Base-by-base conservation (phyloP, 2,329 filamentous ascomycete species). In the Phialemonium atrogriseum region DNA sequence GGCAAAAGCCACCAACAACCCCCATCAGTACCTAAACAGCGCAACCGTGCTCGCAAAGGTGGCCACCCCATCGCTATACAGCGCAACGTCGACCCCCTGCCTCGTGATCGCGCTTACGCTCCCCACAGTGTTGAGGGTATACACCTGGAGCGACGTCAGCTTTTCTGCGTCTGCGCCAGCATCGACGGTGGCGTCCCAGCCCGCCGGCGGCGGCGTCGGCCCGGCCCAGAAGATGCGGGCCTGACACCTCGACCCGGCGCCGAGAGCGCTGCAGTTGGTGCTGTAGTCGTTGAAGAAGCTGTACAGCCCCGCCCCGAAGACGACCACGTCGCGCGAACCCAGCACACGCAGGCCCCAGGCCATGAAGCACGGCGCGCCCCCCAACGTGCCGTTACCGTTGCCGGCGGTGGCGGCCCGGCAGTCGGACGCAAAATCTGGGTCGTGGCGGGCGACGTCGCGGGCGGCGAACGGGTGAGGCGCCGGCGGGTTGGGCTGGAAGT, bases 271-370 rank as follows among this genome's bases (percentile, higher is more conserved):
- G 45, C 66, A 70, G 3, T 48, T 43, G 9, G 63, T 64, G 32
- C 58, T 64, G 54, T 80, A 80, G 52, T 80, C 77, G 51, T 74
- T 68, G 55, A 80, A 81, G 62, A 80, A 81, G 11, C 66, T 73
- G 57, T 84, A 84, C 10, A 81, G 44, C 0, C 79, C 79, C 0
- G 69, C 72, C 6, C 77, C 77, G 38, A 79, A 78, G 13, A 73
- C 54, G 17, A 68, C 58, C 12, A 82, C 58, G 46, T 70, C 64
- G 27, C 54, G 56, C 20, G 66, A 71, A 33, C 66, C 59, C 18
- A 78, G 48, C 33, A 84, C 64, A 7, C 78, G 67, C 16, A 84
- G 55, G 1, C 72, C 79, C 77, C 77, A 83, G 1, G 77, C 75
- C 51, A 74, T 66, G 5, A 63, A 64, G 40, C 72, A 75, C 0